Base-by-base conservation (phyloP, 225 moss, liverwort and hornwort species). In the Pleurozium schreberi region DNA sequence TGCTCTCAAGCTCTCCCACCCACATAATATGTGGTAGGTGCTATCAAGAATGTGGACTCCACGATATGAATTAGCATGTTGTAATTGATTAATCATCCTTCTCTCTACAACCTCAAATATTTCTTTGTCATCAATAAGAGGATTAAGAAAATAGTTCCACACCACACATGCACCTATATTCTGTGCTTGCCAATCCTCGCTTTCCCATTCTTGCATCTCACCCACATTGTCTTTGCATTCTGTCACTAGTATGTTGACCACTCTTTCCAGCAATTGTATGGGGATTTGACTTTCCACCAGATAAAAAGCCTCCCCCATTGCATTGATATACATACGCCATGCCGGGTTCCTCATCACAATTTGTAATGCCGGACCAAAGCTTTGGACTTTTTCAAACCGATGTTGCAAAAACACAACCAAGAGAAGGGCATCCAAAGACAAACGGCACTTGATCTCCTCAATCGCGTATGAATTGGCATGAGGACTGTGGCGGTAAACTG, bases 51-150 rank as follows among this genome's bases (percentile, higher is more conserved):
- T 17, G 27, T 79, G 79, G 47, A 26, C 7, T 8, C 70, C 61
- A 9, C 0, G 7, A 42, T 74, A 74, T 36, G 4, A 60, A 6
- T 60, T 8, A 45, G 0, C 27, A 61, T 74, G 18, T 27, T 36
- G 9, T 7, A 23, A 38, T 1, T 0, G 1, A 4, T 47, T 6
- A 3, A 4, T 18, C 26, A 27, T 4, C 9, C 13, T 47, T 19
- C 23, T 47, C 4, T 34, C 1, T 0, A 11, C 11, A 31, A 70
- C 6, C 7, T 53, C n/a, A 0, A 0, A 0, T 2, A 0, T 3
- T 42, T 42, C 1, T 22, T 1, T 14, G 3, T 2, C 16, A 22
- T 43, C 23, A 16, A 22, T 11, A 2, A 3, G 14, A 43, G 34
- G 21, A 15, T 73, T 8, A 17, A 1, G 0, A 1, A 73, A 57